phyloP scores from a whole-genome alignment of 108 stramenopile species.

The Stephanodiscus triporus region DNA sequence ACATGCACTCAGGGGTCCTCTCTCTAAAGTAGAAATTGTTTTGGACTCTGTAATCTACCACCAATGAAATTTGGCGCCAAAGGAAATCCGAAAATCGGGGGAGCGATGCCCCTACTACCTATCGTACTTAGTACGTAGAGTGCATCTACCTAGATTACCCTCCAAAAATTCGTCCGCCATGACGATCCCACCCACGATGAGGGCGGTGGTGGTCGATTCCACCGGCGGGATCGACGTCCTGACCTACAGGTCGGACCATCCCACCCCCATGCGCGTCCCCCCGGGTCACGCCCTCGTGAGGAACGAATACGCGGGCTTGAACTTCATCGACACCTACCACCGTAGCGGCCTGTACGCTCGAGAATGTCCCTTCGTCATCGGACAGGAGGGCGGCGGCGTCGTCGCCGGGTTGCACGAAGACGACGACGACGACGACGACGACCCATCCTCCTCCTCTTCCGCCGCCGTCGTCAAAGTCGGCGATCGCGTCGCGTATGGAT shows the following conservation, averaged over 20 bases:
- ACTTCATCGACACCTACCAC: conserved; percentile 90
- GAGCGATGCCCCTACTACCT: too few relatives aligned
- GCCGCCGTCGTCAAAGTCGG: conserved; percentile 54
- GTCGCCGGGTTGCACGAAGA: conserved; percentile 55
- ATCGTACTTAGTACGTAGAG: too few relatives aligned
- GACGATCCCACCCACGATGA: conserved; percentile 19
- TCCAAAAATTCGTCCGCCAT: too few relatives aligned
- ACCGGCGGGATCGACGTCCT: conserved; percentile 30
- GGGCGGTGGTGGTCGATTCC: conserved; percentile 24
- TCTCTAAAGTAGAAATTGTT: too few relatives aligned
- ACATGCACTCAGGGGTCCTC: too few relatives aligned
- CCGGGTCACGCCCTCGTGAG: conserved; percentile 68
- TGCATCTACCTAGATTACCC: too few relatives aligned
- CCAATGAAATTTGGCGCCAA: too few relatives aligned
- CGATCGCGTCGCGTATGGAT: conserved; percentile 73
- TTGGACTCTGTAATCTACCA: too few relatives aligned
- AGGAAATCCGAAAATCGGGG: too few relatives aligned
- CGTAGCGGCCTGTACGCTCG: conserved; percentile 78
- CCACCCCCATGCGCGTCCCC: conserved; percentile 46
- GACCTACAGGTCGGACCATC: conserved; percentile 42
- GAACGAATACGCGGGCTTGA: conserved; percentile 80
- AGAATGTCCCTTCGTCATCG: conserved; percentile 74
- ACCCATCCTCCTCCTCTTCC: too few relatives aligned
- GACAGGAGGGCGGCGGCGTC: conserved; percentile 84
- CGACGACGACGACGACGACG: conserved; percentile 51